Evolutionary conservation across 208 protist genomes (phyloP), one percentile per base, ranked within the genome.

Genomic region (Leishmania amazonensis): DNA sequence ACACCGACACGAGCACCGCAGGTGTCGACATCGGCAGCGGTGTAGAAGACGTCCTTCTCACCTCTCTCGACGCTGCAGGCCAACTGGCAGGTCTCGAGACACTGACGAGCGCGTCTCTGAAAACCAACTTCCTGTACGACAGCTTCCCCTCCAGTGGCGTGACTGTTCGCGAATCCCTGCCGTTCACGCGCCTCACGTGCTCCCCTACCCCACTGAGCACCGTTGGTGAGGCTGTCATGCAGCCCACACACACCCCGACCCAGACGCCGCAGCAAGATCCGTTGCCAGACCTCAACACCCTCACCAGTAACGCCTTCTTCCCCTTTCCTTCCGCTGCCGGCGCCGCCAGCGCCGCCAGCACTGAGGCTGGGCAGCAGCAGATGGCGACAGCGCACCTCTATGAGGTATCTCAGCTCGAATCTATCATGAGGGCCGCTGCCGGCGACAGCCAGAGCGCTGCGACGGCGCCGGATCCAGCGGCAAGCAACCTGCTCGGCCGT

Each of bases 101-200:
- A 24, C 28, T 47, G 6, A 58, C 49, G 40, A 75, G 40, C 19
- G 45, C 65, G 45, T 83, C 80, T 0, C 80, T 70, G 17, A 62
- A 68, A 60, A 83, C 62, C 1, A 62, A 83, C 64, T 83, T 42
- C 24, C 74, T 83, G 35, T 68, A 38, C 6, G 75, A 53, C 47
- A 28, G 65, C 65, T 42, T 79, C 28, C 73, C 73, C 49, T 78
- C 79, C 49, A 78, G 73, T 51, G 73, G 79, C 51, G 73, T 40
- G 13, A 45, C 70, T 15, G 9, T 78, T 40, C 47, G 31, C 11
- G 62, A 74, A 60, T 64, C 62, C 1, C 24, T 74, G 5, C 54
- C 74, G 0, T 57, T 45, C n/a, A 54, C 62, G 7, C 77, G 54
- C 74, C 35, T 67, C 1, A 35, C 58, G 24, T 40, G 51, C 31